Conservation (phyloP, 1,284 basidiomycete species). For the Malassezia pachydermatis region DNA sequence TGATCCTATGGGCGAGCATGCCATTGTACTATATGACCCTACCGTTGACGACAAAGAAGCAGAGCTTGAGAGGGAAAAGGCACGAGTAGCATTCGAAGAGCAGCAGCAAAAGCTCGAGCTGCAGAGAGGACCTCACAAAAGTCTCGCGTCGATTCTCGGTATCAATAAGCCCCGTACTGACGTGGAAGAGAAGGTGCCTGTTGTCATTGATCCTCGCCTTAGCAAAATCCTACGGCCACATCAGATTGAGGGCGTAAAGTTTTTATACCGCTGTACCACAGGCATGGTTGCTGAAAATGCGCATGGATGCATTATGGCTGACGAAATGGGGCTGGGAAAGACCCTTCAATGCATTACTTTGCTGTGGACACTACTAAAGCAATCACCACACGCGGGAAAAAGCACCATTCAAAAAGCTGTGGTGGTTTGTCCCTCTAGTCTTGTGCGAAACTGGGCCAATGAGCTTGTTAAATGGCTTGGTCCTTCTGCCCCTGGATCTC, state of each 20-base stretch:
- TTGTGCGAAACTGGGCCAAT: conserved; percentile 98
- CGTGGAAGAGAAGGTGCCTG: conserved; percentile 67
- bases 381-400: conserved; percentile 77
- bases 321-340: conserved; percentile 86
- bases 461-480: conserved; percentile 57
- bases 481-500: conserved; percentile 32
- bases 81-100: conserved; percentile 16
- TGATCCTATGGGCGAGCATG: conserved; percentile 94
- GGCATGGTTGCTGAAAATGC: conserved; percentile 85
- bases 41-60: conserved; percentile 63
- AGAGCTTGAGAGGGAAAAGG: conserved; percentile 27
- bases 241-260: conserved; percentile 70
- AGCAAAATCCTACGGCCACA: conserved; percentile 54
- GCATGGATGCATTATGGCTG: conserved; percentile 98
- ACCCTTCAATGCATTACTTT: conserved; percentile 94
- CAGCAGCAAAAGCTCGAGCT: conserved; percentile 10
- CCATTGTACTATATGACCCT: conserved; percentile 93
- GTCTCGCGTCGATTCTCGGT: conserved; percentile 71
- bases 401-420: conserved; percentile 92
- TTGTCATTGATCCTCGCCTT: conserved; percentile 87
- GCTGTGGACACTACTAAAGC: conserved; percentile 92
- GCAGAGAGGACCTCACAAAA: conserved; percentile 69
- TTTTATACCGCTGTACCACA: conserved; percentile 88
- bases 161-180: conserved; percentile 37
- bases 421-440: conserved; percentile 89